A percentile compares a stretch with the other conserved stretches of the same genome.
These are phyloP conservation scores for Rhodotorula kratochvilovae DNA, from an alignment of 768 basidiomycete species.

Conservation along the genomic window DNA sequence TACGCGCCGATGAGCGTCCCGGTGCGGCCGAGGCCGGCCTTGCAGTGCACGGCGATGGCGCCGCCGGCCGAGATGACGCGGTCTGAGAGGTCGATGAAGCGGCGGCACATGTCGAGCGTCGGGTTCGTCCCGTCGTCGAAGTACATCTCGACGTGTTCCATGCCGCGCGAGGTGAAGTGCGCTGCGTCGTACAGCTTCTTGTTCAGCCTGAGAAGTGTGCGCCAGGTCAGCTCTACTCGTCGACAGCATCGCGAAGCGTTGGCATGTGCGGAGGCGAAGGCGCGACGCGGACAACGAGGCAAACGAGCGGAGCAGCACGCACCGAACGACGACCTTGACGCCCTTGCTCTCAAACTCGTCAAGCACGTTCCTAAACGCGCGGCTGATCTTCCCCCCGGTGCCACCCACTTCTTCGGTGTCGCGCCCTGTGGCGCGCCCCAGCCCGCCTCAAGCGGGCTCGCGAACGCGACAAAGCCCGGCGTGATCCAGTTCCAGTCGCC, in stretches of 20 bases:
- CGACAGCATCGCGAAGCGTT: too few species aligned
- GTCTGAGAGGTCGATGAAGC: conserved; percentile 83
- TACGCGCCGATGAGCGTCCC: conserved; percentile 97
- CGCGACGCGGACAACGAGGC: background rate
- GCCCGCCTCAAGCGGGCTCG: conserved; percentile 59
- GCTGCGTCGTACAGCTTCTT: conserved; percentile 81
- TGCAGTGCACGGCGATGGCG: conserved; percentile 60
- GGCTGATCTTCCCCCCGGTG: conserved; percentile 55
- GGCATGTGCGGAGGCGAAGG: too few species aligned
- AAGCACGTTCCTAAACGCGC: conserved; percentile 80
- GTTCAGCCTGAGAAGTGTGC: conserved; percentile 61
- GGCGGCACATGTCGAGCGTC: conserved; percentile 85
- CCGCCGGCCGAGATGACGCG: conserved; percentile 63
- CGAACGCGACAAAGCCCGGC: conserved; percentile 57
- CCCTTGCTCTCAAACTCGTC: conserved; percentile 84
- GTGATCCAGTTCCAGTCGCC: conserved; percentile 84
- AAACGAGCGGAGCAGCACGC: background rate
- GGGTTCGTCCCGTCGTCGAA: conserved; percentile 99
- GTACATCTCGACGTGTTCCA: conserved; percentile 84
- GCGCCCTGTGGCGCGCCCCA: conserved; percentile 3
- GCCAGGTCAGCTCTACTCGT: too few species aligned
- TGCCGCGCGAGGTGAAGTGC: conserved; percentile 75
- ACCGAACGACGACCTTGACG: conserved; percentile 74
- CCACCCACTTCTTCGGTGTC: conserved; percentile 9
- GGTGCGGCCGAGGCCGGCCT: conserved; percentile 92